These are phyloP conservation scores for Blastomyces silverae DNA, from an alignment of 2,329 filamentous ascomycete genomes.

Conservation along the genomic window DNA sequence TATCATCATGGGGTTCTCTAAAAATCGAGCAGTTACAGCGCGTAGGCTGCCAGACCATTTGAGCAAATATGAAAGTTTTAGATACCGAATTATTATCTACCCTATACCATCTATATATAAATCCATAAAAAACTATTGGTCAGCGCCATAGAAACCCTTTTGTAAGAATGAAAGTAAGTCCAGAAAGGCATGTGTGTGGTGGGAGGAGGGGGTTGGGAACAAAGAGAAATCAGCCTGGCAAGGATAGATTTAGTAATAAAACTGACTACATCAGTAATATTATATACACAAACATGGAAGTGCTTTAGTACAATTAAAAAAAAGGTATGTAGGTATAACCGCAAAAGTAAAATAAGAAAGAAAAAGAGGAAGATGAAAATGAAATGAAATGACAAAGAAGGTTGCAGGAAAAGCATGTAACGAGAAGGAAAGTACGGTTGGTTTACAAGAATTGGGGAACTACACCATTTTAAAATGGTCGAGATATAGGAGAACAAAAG, in stretches of 20 bases:
- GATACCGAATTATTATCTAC: constrained; percentile 10
- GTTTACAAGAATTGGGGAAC: constrained; percentile 5
- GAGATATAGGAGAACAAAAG: constrained; percentile 6
- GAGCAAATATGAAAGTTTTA: not conserved
- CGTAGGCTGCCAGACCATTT: not conserved
- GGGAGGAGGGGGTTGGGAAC: not conserved
- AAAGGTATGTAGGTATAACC: not conserved
- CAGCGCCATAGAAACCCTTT: not conserved
- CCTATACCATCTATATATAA: not conserved
- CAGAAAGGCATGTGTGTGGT: not conserved
- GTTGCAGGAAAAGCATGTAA: not conserved
- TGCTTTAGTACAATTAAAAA: not conserved
- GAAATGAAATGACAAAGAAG: not conserved
- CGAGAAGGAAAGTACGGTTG: not conserved
- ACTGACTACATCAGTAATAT: constrained; percentile 5
- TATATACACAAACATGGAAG: constrained; percentile 7
- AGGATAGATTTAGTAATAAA: constrained; percentile 7
- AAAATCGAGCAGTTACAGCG: not conserved
- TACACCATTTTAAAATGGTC: constrained; percentile 1
- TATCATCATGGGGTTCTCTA: not conserved
- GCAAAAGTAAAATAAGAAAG: not conserved
- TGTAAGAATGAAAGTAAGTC: not conserved
- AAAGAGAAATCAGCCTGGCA: not conserved
- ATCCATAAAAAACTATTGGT: not conserved
- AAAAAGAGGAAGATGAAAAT: not conserved